Evolutionary conservation across 1,139 yeast species (phyloP).

Genomic region (Suhomyces ambrosiae): DNA sequence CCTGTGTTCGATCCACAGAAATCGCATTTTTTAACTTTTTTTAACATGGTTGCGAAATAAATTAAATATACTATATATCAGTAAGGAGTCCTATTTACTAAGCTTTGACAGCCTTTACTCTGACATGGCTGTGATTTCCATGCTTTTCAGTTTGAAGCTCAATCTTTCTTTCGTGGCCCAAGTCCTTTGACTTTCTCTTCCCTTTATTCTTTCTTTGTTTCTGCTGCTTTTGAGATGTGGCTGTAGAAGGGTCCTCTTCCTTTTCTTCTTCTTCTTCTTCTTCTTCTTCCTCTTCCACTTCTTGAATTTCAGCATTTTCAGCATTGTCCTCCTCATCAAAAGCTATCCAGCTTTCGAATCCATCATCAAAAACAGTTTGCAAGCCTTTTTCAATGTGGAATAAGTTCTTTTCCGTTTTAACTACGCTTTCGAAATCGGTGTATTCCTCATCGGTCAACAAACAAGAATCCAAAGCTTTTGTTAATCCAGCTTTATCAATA

Average conservation of each 20-base stretch:
- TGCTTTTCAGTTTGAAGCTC: slow-evolving; percentile 8
- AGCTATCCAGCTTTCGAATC: slow-evolving; percentile 30
- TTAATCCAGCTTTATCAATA: slow-evolving; percentile 27
- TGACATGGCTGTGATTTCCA: slow-evolving; percentile 12
- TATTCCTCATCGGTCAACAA: slow-evolving; percentile 40
- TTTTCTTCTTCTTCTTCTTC: background rate
- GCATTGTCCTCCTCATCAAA: slow-evolving; percentile 16
- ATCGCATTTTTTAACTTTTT: slow-evolving; percentile 18
- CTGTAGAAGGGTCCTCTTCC: background rate
- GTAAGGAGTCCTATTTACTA: background rate
- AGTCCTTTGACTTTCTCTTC: background rate
- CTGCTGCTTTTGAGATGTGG: background rate
- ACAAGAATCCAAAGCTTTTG: slow-evolving; percentile 34
- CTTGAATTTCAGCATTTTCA: slow-evolving; percentile 1
- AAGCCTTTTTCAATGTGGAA: slow-evolving; percentile 32
- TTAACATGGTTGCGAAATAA: no score
- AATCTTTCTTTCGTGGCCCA: background rate
- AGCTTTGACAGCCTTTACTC: slow-evolving; percentile 6
- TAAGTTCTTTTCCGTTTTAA: slow-evolving; percentile 27
- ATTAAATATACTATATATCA: no score
- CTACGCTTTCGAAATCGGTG: slow-evolving; percentile 26
- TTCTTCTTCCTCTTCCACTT: slow-evolving; percentile 3
- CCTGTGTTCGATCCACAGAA: slow-evolving; percentile 58
- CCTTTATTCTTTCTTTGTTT: no score
- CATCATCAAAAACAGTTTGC: slow-evolving; percentile 36